Conservation (phyloP, 352 stramenopile species). For the Phytophthora pinifolia region DNA sequence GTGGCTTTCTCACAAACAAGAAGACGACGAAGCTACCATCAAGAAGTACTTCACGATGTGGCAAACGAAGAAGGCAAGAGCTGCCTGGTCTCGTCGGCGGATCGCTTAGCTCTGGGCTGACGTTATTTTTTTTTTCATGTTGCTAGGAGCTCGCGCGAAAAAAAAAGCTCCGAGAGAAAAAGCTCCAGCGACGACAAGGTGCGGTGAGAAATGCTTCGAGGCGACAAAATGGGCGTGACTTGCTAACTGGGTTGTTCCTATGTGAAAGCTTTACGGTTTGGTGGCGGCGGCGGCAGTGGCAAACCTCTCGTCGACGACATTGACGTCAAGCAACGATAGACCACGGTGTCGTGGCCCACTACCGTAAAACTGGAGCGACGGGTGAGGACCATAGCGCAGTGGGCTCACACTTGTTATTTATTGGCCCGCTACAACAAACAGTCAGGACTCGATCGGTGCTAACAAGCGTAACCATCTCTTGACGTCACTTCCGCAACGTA, state of each 20-base stretch:
- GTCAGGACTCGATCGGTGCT: constrained; percentile 10
- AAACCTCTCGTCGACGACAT: constrained; percentile 25
- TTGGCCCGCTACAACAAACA: constrained; percentile 23
- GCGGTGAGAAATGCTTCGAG: not conserved
- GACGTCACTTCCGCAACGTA: too few relatives aligned
- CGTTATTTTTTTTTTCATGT: not conserved
- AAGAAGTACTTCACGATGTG: constrained; percentile 63
- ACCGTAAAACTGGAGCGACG: not conserved
- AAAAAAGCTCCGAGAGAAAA: constrained; percentile 75
- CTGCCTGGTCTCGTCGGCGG: too few relatives aligned
- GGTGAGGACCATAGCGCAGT: constrained; percentile 5
- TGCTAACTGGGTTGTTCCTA: not conserved
- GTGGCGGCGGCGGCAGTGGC: constrained; percentile 25
- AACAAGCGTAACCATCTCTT: constrained; percentile 5
- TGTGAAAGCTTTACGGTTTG: constrained; percentile 25
- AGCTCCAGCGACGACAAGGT: constrained; percentile 66
- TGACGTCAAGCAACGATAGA: constrained; percentile 37
- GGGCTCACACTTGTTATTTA: constrained; percentile 34
- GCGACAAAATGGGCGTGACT: not conserved
- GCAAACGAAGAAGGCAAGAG: constrained; percentile 61
- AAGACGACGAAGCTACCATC: constrained; percentile 45
- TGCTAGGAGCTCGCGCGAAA: constrained; percentile 65
- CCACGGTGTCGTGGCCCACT: constrained; percentile 12
- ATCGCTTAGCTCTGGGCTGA: not conserved
- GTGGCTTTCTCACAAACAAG: constrained; percentile 56